Percentiles rank a stretch among this genome's conserved stretches.
phyloP scores from a whole-genome alignment of 495 filamentous ascomycete genomes.

The Filosporella fistucella region DNA sequence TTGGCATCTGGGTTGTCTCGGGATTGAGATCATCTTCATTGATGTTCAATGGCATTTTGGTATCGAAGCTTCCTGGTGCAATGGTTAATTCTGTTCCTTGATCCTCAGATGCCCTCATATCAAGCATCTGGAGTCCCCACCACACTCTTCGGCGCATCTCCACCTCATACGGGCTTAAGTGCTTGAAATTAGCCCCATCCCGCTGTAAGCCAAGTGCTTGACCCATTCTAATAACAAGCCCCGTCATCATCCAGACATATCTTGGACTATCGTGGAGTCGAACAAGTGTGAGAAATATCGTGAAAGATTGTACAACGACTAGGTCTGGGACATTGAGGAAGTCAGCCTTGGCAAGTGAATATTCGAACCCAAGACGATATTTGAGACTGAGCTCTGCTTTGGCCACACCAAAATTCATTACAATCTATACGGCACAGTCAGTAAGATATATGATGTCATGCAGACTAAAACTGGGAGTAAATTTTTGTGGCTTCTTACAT shows the following conservation, averaged over 20 bases:
- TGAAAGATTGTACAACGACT: conserved; percentile 42
- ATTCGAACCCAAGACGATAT: conserved; percentile 50
- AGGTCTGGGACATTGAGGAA: conserved; percentile 40
- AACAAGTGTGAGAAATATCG: conserved; percentile 41
- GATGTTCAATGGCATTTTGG: conserved; percentile 65
- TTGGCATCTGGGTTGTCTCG: conserved; percentile 55
- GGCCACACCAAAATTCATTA: conserved; percentile 42
- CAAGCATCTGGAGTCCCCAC: conserved; percentile 74
- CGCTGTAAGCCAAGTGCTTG: conserved; percentile 75
- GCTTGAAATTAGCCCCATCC: conserved; percentile 56
- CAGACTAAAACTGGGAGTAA: too few species aligned
- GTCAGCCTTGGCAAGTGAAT: conserved; percentile 49
- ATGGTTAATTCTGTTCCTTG: conserved; percentile 77
- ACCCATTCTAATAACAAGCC: conserved; percentile 68
- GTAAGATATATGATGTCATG: not conserved
- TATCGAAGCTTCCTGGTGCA: conserved; percentile 64
- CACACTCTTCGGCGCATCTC: conserved; percentile 82
- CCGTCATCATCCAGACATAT: conserved; percentile 57
- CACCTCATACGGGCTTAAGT: conserved; percentile 70
- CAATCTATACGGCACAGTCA: conserved; percentile 27
- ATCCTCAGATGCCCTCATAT: conserved; percentile 73
- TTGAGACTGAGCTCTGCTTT: conserved; percentile 45
- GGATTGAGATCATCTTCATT: conserved; percentile 67
- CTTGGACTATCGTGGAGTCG: conserved; percentile 41
- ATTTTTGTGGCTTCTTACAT: conserved; percentile 30